Base-by-base conservation (phyloP, 345 rosid species). In the Boechera retrofracta region DNA sequence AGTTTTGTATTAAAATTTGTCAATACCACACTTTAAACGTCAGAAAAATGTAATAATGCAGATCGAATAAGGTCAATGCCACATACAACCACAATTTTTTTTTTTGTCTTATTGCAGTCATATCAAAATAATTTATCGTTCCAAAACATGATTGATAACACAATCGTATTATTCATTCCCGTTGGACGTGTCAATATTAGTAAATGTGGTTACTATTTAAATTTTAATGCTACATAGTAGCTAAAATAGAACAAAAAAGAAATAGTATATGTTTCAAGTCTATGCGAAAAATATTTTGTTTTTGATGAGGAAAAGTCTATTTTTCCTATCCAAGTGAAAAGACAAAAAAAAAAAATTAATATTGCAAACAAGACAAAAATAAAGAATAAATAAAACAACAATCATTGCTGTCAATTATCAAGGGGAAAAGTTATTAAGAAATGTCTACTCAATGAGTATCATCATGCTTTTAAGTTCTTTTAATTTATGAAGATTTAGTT, bases 321-420 rank as follows among this genome's bases (percentile, higher is more conserved):
- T 21, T 36, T 53, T 16, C 0, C 36, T 60, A 6, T 21, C 32
- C 24, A 35, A 12, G 21, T 66, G 31, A 48, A 18, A 49, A 10
- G 16, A 12, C n/a, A 2, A 41, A 5, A 16, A 41, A 15, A 10
- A 54, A 42, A 74, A 31, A 31, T 21, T 10, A 42, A 54, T 44
- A 67, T 21, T 59, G 29, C 63, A 67, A 67, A 76, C 47, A 76
- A 68, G 79, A 68, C 79, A 76, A 76, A 76, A 60, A 29, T 29
- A 49, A 52, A 39, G 79, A 59, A 75, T 76, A 76, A 67, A 51
- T 12, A 38, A 68, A 69, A 68, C 38, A 68, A 51, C 61, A 58
- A 68, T 68, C 74, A 76, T 67, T 48, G 67, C 41, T 67, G 49
- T 67, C 79, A 74, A 74, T 75, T 57, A 74, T 66, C 58, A 74